A percentile compares a stretch with the other conserved stretches of the same genome.
phyloP scores from a whole-genome alignment of 139 green algal species.

The Pseudopediastrum boryanum region DNA sequence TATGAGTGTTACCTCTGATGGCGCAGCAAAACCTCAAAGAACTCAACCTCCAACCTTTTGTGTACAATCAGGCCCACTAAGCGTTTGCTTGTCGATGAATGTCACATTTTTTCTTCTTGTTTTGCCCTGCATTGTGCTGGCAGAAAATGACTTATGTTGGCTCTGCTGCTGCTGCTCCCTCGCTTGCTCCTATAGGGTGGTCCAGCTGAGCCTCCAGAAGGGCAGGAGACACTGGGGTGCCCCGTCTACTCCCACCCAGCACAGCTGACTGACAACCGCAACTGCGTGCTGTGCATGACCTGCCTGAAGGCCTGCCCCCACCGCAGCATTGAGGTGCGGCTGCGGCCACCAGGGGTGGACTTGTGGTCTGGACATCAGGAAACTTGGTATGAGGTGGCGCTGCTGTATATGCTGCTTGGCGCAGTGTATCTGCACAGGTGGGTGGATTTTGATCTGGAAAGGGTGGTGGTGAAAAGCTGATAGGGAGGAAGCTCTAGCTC shows the following conservation, averaged over 20 bases:
- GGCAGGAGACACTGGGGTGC: conserved; percentile 61
- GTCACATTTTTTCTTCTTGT: no score
- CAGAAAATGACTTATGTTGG: no score
- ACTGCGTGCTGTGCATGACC: conserved; percentile 81
- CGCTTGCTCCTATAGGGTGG: conserved; percentile 55
- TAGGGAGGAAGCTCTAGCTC: no score
- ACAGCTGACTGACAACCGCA: conserved; percentile 69
- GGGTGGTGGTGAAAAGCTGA: no score
- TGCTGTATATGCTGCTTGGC: conserved; percentile 81
- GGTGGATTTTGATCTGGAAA: no score
- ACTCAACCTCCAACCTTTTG: no score
- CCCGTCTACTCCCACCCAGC: conserved; percentile 81
- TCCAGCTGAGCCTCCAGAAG: conserved; percentile 39
- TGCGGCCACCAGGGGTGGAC: conserved; percentile 31
- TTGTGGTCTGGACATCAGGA: conserved; percentile 64
- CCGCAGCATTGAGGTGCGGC: conserved; percentile 24
- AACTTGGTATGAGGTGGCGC: conserved; percentile 55
- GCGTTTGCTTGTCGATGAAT: no score
- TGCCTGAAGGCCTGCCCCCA: conserved; percentile 42
- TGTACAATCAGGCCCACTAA: no score
- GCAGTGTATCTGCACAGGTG: conserved; percentile 63
- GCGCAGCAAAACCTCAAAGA: no score
- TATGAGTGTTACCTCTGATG: no score
- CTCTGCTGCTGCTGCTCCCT: no score
- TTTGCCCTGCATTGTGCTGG: no score